A percentile compares a stretch with the other conserved stretches of the same genome.
phyloP scores from a whole-genome alignment of 257 asterid genomes.

The Penstemon davidsonii region DNA sequence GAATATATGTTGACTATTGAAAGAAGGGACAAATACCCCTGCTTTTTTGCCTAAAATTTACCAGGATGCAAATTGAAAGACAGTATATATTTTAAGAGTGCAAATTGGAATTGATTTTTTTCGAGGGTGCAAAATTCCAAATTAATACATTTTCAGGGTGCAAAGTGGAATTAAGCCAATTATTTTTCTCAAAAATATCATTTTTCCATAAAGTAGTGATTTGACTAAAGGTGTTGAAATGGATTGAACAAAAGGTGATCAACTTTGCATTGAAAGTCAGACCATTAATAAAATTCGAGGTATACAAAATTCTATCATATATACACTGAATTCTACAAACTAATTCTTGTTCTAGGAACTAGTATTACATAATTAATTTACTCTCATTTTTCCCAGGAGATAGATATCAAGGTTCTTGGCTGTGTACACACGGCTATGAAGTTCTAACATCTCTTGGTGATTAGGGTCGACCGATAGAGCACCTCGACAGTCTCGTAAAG shows the following conservation, averaged over 20 bases:
- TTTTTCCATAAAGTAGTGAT: too few species aligned
- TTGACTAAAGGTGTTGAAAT: too few species aligned
- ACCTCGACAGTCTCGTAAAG: slow-evolving; percentile 90
- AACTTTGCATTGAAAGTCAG: slow-evolving; percentile 16
- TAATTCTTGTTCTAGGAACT: neutral
- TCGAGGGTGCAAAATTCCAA: too few species aligned
- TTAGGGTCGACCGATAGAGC: slow-evolving; percentile 95
- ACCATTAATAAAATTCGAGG: slow-evolving; percentile 34
- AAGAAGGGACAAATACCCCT: too few species aligned
- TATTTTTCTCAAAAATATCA: too few species aligned
- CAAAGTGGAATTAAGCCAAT: too few species aligned
- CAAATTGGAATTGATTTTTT: too few species aligned
- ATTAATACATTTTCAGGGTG: too few species aligned
- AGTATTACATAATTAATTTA: neutral
- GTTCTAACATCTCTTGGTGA: slow-evolving; percentile 98
- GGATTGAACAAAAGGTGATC: neutral
- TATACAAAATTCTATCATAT: slow-evolving; percentile 38
- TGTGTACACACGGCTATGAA: slow-evolving; percentile 96
- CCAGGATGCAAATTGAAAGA: too few species aligned
- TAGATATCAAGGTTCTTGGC: slow-evolving; percentile 70
- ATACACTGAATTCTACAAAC: slow-evolving; percentile 35
- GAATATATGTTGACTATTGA: too few species aligned
- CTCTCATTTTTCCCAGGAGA: slow-evolving; percentile 6
- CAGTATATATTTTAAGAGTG: too few species aligned
- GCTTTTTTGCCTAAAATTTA: too few species aligned